Conservation (phyloP, 345 rosid species). For the Hypericum perforatum region DNA sequence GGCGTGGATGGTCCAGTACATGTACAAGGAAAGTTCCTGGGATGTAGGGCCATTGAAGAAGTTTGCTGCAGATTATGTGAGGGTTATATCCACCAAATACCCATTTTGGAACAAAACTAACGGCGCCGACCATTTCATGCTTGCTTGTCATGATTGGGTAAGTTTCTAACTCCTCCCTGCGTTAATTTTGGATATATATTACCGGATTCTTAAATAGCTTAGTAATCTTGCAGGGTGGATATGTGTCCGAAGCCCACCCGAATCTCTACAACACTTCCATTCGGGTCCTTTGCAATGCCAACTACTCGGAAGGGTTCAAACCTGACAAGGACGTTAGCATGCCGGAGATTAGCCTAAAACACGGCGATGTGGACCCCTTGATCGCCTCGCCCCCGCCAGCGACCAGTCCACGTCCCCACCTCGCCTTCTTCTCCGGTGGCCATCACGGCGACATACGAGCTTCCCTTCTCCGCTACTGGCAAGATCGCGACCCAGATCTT, state of each 20-base stretch:
- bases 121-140: conserved; percentile 89
- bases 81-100: conserved; percentile 43
- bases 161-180: conserved; percentile 6
- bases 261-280: conserved; percentile 54
- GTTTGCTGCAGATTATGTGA: conserved; percentile 63
- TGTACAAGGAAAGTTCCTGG: conserved; percentile 31
- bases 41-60: conserved; percentile 37
- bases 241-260: conserved; percentile 41
- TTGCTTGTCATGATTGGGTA: conserved; percentile 88
- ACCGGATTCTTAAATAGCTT: no score
- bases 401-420: conserved; percentile 35
- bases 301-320: conserved; percentile 81
- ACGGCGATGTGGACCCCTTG: conserved; percentile 36
- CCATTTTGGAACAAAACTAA: conserved; percentile 69
- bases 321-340: conserved; percentile 65
- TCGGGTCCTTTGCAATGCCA: conserved; percentile 85
- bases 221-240: conserved; percentile 48
- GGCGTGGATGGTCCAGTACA: conserved; percentile 58
- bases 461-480: conserved; percentile 60
- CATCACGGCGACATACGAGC: conserved; percentile 65
- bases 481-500: conserved; percentile 48
- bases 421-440: conserved; percentile 85
- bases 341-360: conserved; percentile 58
- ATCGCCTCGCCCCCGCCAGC: conserved; percentile 34
- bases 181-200: not conserved